Percentiles rank a stretch among this genome's conserved stretches.
Evolutionary conservation across 148 eudicot genomes (phyloP).

Genomic region (Heliamphora exappendiculata): DNA sequence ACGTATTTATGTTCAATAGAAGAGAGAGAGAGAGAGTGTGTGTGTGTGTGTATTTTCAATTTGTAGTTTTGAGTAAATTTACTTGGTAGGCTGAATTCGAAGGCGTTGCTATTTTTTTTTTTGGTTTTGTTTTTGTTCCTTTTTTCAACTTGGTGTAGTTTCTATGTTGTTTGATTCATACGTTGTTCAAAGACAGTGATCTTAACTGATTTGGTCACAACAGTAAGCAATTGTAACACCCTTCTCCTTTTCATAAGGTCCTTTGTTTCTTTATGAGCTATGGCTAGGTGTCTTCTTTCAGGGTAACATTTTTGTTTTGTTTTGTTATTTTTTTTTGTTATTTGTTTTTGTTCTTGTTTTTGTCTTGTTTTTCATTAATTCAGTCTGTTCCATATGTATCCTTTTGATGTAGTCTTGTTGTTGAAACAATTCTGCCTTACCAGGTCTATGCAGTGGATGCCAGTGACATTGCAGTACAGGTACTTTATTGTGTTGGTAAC

Average conservation of each 20-base stretch:
- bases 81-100: background rate
- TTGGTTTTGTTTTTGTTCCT: too few relatives aligned
- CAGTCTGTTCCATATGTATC: background rate
- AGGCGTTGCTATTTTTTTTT: too few relatives aligned
- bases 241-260: background rate
- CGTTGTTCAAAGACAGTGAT: background rate
- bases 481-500: slow-evolving; percentile 17
- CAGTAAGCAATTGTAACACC: background rate
- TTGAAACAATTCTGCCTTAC: slow-evolving; percentile 11
- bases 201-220: background rate
- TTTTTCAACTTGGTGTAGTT: background rate
- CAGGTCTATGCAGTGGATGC: slow-evolving; percentile 99
- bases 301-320: background rate
- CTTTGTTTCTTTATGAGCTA: background rate
- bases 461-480: slow-evolving; percentile 96
- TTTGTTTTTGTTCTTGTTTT: too few relatives aligned
- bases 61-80: background rate
- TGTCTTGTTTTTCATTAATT: slow-evolving; percentile 3
- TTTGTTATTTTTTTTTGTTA: background rate
- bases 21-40: too few relatives aligned
- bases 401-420: background rate
- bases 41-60: background rate
- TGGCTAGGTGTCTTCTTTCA: background rate
- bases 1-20: background rate
- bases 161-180: background rate